phyloP scores from a whole-genome alignment of 805 yeast genomes.

The Spencermartinsiella europaea region DNA sequence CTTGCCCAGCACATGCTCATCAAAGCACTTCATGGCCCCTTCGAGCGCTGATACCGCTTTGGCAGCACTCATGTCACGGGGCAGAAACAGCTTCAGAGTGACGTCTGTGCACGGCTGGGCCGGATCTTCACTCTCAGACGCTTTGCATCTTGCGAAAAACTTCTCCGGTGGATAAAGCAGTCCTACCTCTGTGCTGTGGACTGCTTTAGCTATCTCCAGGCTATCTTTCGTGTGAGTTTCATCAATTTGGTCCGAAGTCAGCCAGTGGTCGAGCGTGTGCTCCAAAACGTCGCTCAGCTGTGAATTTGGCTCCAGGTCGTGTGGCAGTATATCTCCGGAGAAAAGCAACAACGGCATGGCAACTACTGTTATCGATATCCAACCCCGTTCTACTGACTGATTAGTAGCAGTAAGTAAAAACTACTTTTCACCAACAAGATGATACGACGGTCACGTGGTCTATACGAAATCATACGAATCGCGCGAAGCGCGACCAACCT shows the following conservation, averaged over 20 bases:
- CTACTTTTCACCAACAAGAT: too few relatives aligned
- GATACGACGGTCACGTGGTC: too few relatives aligned
- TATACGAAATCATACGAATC: too few relatives aligned
- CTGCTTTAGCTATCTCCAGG: neutral
- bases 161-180: neutral
- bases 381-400: too few relatives aligned
- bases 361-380: too few relatives aligned
- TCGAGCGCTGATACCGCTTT: neutral
- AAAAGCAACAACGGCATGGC: slow-evolving; percentile 3
- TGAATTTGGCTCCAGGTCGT: slow-evolving; percentile 5
- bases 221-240: neutral
- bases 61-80: neutral
- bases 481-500: too few relatives aligned
- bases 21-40: neutral
- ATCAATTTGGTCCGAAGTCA: neutral
- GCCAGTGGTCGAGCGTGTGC: slow-evolving; percentile 11
- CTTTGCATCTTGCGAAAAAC: neutral
- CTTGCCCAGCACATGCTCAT: neutral
- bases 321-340: slow-evolving; percentile 7
- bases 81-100: neutral
- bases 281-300: neutral
- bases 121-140: neutral
- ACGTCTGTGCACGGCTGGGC: neutral
- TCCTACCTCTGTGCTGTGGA: neutral
- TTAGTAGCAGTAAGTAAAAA: too few relatives aligned